Evolutionary conservation across 1,284 basidiomycete genomes (phyloP), one percentile per base, ranked within the genome.

Genomic region (Phaffia rhodozyma): DNA sequence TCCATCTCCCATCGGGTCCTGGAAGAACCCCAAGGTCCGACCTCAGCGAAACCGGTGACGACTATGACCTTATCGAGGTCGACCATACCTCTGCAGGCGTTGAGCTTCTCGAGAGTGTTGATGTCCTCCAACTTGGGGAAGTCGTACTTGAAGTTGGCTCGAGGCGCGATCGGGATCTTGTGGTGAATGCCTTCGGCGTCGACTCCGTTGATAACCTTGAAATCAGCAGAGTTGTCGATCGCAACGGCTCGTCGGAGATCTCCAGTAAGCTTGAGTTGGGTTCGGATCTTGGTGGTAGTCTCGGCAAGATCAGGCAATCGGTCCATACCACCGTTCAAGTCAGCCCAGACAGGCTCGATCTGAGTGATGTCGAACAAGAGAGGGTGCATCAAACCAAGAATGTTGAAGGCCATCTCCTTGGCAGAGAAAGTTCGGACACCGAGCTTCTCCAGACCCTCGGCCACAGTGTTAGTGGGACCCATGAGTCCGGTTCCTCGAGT

Each of bases 1-100:
- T 97, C 93, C 91, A 97, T 96, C 79, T 98, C 93, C 94, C 94
- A 98, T 69, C 94, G 85, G n/a, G 94, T 98, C 69, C 96, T 86
- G 27, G 93, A 87, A 72, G 90, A 93, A 71, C 96, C 96, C 91
- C 92, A 98, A 6, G 94, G 96, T n/a, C 94, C 89, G 65, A 98
- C 89, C 77, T 98, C 96, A 54, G 87, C 94, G 75, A 91, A 97
- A 69, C 96, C 96, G 62, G 96, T 96, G 73, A 92, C 82, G 67
- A 98, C 94, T 68, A 94, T 80, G 66, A 96, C 91, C 78, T 96
- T 92, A 69, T 97, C 93, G 50, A 97, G 82, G 74, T 98, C 94
- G 67, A 97, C 82, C 69, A 96, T 78, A 49, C 91, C 91, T 59
- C 83, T 87, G 23, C 96, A 81, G 69, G 88, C 82, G 43, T 82